Base-by-base conservation (phyloP, 2,329 filamentous ascomycete species). In the Ophiostoma ulmi region DNA sequence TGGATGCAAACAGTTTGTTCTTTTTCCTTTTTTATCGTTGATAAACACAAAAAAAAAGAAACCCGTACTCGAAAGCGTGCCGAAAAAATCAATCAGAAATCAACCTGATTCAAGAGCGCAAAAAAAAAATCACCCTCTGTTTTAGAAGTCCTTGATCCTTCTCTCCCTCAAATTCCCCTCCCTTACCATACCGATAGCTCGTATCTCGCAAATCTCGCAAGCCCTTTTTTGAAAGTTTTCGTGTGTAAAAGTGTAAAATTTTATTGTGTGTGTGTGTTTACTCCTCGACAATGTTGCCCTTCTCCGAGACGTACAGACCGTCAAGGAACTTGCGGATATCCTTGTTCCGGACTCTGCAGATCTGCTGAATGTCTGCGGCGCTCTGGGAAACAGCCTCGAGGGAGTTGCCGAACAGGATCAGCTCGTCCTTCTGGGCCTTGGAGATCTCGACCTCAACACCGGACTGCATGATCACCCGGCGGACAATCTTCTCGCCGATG, bases 281-380 rank as follows among this genome's bases (percentile, higher is more conserved):
- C 76, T 89, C 90, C 80, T 93, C 91, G 77, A 88, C 86, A 80
- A 99, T 90, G 90, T 98, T 97, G 84, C 91, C 91, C 87, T 93
- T 91, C 91, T 99, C 95, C 81, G 94, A 97, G 80, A 99, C 95
- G 88, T 99, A 99, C 84, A 99, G 88, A 90, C 95, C 95, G 87
- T 99, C 96, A 88, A 99, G 90, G 91, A 99, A 99, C 92, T 97
- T 97, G 87, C 96, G 93, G 88, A 99, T 99, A 97, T 99, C 95
- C 93, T 99, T 99, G 92, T 99, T 99, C 84, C 93, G 90, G 84
- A 99, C 95, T 86, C 90, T 90, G 93, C 95, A 99, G 85, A 95
- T 94, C 86, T 99, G 95, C 88, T 99, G 95, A 83, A 99, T 97
- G 83, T 99, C 95, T 84, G 95, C 95, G 77, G 95, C 95, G 81